These are phyloP conservation scores for Tolypocladium amazonense DNA, from an alignment of 2,329 filamentous ascomycete genomes.

Conservation along the genomic window DNA sequence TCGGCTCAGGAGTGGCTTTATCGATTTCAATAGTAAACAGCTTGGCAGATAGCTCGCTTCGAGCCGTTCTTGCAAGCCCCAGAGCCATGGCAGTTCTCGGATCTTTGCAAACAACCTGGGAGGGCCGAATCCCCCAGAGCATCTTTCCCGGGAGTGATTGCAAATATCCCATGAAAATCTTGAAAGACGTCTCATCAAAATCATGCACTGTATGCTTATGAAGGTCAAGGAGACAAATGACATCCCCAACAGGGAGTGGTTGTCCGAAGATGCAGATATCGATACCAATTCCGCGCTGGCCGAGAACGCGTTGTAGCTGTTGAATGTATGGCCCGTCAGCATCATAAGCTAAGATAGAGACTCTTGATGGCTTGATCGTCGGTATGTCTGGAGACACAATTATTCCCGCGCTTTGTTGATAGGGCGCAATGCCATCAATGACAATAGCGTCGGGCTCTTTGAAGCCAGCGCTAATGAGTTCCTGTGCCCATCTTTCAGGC, in stretches of 20 bases:
- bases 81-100: slow-evolving; percentile 3
- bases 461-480: slow-evolving; percentile 16
- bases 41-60: slow-evolving; percentile 2
- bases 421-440: not conserved
- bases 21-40: slow-evolving; percentile 4
- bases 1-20: not conserved
- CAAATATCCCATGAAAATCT: not conserved
- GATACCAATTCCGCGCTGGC: not conserved
- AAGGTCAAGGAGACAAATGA: slow-evolving; percentile 2
- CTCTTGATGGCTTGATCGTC: not conserved
- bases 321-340: not conserved
- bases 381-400: not conserved
- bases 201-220: not conserved
- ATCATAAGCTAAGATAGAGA: not conserved
- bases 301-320: not conserved
- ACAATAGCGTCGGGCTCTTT: not conserved
- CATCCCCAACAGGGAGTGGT: not conserved
- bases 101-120: slow-evolving; percentile 1
- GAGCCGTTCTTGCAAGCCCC: slow-evolving; percentile 1
- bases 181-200: not conserved
- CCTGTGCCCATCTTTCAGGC: slow-evolving; percentile 12
- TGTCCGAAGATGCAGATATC: slow-evolving; percentile 1
- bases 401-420: not conserved
- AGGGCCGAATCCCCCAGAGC: not conserved
- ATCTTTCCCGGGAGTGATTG: not conserved